Base-by-base conservation (phyloP, 1,284 basidiomycete species). In the Ganoderma sinense region DNA sequence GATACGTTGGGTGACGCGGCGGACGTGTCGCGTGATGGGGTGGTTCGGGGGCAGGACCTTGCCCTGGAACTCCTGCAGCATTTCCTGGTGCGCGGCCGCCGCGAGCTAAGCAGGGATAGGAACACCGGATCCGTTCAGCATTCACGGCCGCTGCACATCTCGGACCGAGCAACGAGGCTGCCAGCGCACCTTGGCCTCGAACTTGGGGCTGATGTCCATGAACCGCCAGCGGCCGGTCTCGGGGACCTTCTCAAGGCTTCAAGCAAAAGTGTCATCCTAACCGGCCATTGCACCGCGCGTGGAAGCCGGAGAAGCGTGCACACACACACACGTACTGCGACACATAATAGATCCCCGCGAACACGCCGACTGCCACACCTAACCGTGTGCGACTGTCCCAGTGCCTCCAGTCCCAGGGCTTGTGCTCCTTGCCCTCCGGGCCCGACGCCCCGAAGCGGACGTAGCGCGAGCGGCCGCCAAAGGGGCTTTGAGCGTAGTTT, bases 151-250 rank as follows among this genome's bases (percentile, higher is more conserved):
- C 41, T 16, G 41, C 41, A 43, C 41, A 16, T 43, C 59, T 3
- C 29, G 10, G 23, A 23, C 4, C 16, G 43, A 51, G 14, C 10
- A 45, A 51, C 20, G 20, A 18, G 20, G 23, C 10, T 18, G 69
- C n/a, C 4, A 23, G 75, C 82, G 45, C 66, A 87, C 87, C 73
- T 76, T 78, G 4, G 85, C 83, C 80, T 97, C 95, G 58, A 81
- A 81, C 66, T 84, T 82, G 0, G 86, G 86, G 48, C 86, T 87
- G 8, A 93, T 86, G 76, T 92, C 91, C 87, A 97, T 97, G 78
- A 96, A 97, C 26, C 96, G 82, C 86, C 91, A 91, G 68, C 96
- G 81, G 0, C 95, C 95, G 0, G 95, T 97, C 76, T 95, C 90
- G 5, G 93, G 91, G 0, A 94, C 92, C 75, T 88, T 85, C 77